These are phyloP conservation scores for Hyphodiscus sp. DNA, from an alignment of 2,329 filamentous ascomycete genomes.

Conservation along the genomic window DNA sequence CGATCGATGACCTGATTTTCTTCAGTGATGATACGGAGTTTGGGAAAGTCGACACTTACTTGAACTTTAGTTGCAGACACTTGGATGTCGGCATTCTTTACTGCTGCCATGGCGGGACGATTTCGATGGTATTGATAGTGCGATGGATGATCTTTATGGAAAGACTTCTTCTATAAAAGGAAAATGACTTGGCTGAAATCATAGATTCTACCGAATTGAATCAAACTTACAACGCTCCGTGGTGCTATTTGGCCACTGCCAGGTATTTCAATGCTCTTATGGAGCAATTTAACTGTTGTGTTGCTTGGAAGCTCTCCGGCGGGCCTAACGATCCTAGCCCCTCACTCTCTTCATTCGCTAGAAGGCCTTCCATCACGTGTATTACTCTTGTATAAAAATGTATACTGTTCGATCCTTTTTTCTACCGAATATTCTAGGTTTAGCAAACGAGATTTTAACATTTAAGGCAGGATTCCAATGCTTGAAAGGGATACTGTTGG, in stretches of 20 bases:
- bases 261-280: neutral
- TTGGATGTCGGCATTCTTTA: constrained; percentile 6
- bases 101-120: constrained; percentile 6
- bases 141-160: no score
- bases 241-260: neutral
- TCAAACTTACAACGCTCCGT: neutral
- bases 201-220: neutral
- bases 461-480: no score
- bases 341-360: no score
- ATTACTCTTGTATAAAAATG: no score
- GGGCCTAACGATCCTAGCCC: no score
- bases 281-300: neutral
- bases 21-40: constrained; percentile 1
- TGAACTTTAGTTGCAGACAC: neutral
- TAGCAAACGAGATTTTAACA: no score
- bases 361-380: neutral
- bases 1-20: constrained; percentile 17
- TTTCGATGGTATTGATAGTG: neutral
- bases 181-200: neutral
- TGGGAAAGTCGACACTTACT: neutral
- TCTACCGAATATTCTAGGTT: no score
- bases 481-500: no score
- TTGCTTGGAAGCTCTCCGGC: neutral
- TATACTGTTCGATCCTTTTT: no score
- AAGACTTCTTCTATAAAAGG: neutral